Evolutionary conservation across 1,284 basidiomycete species (phyloP), one percentile per base, ranked within the genome.

Genomic region (Moniliophthora roreri): DNA sequence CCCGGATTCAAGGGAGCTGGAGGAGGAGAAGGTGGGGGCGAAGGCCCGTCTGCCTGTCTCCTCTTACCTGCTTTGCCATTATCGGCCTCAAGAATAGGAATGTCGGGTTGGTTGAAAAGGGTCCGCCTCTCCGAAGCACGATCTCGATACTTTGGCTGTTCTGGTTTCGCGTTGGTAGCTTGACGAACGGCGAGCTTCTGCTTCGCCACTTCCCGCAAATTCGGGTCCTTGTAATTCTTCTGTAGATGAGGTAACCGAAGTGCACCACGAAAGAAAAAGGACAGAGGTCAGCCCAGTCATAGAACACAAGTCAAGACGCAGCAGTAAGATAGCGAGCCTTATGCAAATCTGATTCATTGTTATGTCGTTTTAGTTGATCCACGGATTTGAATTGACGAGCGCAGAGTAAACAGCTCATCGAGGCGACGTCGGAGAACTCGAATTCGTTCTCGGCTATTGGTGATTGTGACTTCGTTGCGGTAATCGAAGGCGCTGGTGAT

Each of bases 341-440:
- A 74, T 98, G 95, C 58, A 98, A 75, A 65, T 91, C 90, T 23
- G 95, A 97, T 72, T 92, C 88, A 59, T 85, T 88, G 66, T 89
- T 93, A 66, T 98, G 95, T 38, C 92, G 85, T 64, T 81, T 85
- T 44, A 97, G 77, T 61, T 91, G 85, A 11, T 95, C 93, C 51
- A 88, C 62, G 2, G 82, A 77, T 71, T 95, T 96, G 82, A 98
- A 95, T 66, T 95, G 91, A 23, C 95, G 82, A 50, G 93, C 85
- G 65, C 95, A 98, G 6, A 98, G 82, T 47, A 97, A 69, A 67
- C 95, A 98, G 39, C 87, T 88, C 63, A 91, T 74, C 51, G 84
- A 83, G 57, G 68, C 72, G 6, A 78, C 73, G 65, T 94, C 91
- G 26, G 88, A 81, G 62, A 89, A 94, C 64, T 92, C 91, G 54